A percentile compares a stretch with the other conserved stretches of the same genome.
Conservation (phyloP, 306 rosid genomes). For the Prunus armeniaca region DNA sequence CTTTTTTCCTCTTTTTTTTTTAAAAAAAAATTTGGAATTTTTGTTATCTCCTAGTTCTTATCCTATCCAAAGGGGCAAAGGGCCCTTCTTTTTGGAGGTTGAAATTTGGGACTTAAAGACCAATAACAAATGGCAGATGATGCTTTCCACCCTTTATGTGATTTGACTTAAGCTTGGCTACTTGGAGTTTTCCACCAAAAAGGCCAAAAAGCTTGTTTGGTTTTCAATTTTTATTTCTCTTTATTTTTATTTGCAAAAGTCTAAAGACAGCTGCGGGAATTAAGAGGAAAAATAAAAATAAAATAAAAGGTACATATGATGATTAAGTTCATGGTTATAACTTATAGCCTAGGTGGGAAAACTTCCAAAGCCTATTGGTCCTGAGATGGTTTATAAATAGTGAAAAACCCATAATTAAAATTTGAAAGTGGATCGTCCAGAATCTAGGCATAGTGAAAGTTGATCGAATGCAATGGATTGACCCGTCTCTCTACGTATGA, state of each 20-base stretch:
- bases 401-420: slow-evolving; percentile 21
- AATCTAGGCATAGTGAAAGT: slow-evolving; percentile 37
- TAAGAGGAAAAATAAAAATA: background rate
- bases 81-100: background rate
- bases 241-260: no score
- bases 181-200: background rate
- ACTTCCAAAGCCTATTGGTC: slow-evolving; percentile 3
- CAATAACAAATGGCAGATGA: background rate
- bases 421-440: slow-evolving; percentile 24
- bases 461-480: background rate
- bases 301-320: background rate
- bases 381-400: background rate
- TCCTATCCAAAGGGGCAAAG: background rate
- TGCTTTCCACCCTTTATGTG: background rate
- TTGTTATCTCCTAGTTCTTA: background rate
- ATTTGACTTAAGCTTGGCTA: slow-evolving; percentile 16
- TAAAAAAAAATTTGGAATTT: no score
- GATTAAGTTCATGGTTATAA: background rate
- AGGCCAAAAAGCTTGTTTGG: background rate
- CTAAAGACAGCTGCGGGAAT: background rate
- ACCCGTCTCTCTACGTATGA: background rate
- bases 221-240: no score
- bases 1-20: no score
- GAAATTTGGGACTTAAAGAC: background rate
- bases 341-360: slow-evolving; percentile 12